Conservation (phyloP, 148 eudicot genomes). For the Rhododendron mucronatum region DNA sequence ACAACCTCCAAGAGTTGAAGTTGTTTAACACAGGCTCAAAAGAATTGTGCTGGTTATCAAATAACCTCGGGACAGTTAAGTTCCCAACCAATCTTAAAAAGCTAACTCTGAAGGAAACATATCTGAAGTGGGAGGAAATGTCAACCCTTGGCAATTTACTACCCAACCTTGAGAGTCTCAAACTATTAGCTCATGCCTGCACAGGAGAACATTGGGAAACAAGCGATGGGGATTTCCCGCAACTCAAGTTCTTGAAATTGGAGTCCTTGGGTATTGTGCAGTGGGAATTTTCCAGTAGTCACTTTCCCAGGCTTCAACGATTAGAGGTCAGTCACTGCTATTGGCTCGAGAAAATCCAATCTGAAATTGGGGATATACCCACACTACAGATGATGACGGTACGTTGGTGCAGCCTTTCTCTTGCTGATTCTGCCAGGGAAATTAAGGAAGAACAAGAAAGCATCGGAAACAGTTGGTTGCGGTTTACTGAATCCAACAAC, state of each 20-base stretch:
- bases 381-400: neutral
- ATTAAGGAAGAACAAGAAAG: neutral
- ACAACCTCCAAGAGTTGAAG: conserved; percentile 15
- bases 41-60: too few relatives aligned
- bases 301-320: conserved; percentile 1
- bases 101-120: conserved; percentile 4
- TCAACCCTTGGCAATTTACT: conserved; percentile 9
- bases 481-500: neutral
- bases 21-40: neutral
- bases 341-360: neutral
- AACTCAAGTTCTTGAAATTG: conserved; percentile 9
- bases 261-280: neutral
- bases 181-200: neutral
- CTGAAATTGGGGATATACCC: neutral
- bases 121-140: conserved; percentile 18
- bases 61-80: neutral
- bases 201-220: neutral
- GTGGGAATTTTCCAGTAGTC: neutral
- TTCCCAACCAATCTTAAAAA: conserved; percentile 14
- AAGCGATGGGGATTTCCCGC: neutral
- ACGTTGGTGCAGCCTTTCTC: neutral
- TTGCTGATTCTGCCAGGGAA: neutral
- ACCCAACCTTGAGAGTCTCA: conserved; percentile 9
- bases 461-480: neutral
- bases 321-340: neutral